These are phyloP conservation scores for Pseudocercospora macadamiae DNA, from an alignment of 2,329 filamentous ascomycete genomes.

Conservation along the genomic window DNA sequence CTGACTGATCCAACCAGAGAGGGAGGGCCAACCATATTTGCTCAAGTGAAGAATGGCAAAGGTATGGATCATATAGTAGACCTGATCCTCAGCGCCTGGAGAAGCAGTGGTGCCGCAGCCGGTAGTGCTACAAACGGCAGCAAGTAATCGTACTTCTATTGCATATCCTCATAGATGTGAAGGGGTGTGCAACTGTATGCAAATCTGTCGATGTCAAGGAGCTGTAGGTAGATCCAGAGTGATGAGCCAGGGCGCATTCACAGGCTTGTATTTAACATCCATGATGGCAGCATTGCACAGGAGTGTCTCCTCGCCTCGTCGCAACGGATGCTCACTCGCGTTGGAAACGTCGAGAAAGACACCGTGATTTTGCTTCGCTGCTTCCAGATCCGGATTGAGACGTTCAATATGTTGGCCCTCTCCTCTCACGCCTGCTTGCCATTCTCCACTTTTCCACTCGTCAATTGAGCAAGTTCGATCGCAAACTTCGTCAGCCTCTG, in stretches of 20 bases:
- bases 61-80: slow-evolving; percentile 85
- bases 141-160: not conserved
- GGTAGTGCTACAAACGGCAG: slow-evolving; percentile 10
- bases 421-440: slow-evolving; percentile 12
- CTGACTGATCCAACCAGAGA: slow-evolving; percentile 58
- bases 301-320: slow-evolving; percentile 55
- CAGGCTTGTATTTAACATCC: slow-evolving; percentile 50
- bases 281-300: slow-evolving; percentile 64
- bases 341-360: slow-evolving; percentile 37
- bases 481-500: slow-evolving; percentile 7
- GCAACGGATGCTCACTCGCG: slow-evolving; percentile 35
- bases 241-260: slow-evolving; percentile 60
- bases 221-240: slow-evolving; percentile 51
- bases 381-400: slow-evolving; percentile 14
- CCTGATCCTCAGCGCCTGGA: slow-evolving; percentile 90
- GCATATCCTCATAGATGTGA: not conserved
- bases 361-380: slow-evolving; percentile 35
- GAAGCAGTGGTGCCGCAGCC: slow-evolving; percentile 72
- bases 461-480: slow-evolving; percentile 3
- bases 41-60: slow-evolving; percentile 91
- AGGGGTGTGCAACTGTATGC: not conserved
- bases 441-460: slow-evolving; percentile 17
- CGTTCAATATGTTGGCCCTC: slow-evolving; percentile 8
- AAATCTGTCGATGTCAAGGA: not conserved
- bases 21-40: slow-evolving; percentile 92